These are phyloP conservation scores for Lenzites betulinus DNA, from an alignment of 768 basidiomycete genomes.

Conservation along the genomic window DNA sequence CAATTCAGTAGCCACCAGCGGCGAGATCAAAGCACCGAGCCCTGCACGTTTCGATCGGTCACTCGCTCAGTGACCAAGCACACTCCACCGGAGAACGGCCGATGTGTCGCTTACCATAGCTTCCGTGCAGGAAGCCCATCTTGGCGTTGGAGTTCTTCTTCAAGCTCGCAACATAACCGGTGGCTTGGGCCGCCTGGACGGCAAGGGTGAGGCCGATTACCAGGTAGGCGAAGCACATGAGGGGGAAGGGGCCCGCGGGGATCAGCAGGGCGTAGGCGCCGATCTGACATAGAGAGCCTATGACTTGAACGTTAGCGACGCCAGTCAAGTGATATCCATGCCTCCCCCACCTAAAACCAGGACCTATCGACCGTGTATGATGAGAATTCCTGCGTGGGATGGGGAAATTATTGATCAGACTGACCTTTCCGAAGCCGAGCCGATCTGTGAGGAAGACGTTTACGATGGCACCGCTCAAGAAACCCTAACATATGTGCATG, in stretches of 20 bases:
- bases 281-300: slow-evolving; percentile 54
- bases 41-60: slow-evolving; percentile 34
- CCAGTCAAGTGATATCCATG: no score
- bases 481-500: slow-evolving; percentile 39
- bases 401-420: not conserved
- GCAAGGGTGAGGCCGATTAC: slow-evolving; percentile 50
- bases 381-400: no score
- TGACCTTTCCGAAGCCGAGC: slow-evolving; percentile 51
- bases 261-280: slow-evolving; percentile 54
- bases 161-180: slow-evolving; percentile 65
- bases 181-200: slow-evolving; percentile 66
- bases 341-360: not conserved
- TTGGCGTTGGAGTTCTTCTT: slow-evolving; percentile 56
- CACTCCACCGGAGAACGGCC: no score
- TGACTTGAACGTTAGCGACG: no score
- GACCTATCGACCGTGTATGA: not conserved
- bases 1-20: slow-evolving; percentile 58
- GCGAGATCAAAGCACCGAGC: slow-evolving; percentile 52
- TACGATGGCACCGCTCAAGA: slow-evolving; percentile 45
- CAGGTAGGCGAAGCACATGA: slow-evolving; percentile 52
- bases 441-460: slow-evolving; percentile 51
- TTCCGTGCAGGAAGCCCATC: slow-evolving; percentile 68
- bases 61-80: not conserved
- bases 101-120: slow-evolving; percentile 48
- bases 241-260: slow-evolving; percentile 62